Conservation (phyloP, 164 flowering plant genomes). For the Vitis amurensis region DNA sequence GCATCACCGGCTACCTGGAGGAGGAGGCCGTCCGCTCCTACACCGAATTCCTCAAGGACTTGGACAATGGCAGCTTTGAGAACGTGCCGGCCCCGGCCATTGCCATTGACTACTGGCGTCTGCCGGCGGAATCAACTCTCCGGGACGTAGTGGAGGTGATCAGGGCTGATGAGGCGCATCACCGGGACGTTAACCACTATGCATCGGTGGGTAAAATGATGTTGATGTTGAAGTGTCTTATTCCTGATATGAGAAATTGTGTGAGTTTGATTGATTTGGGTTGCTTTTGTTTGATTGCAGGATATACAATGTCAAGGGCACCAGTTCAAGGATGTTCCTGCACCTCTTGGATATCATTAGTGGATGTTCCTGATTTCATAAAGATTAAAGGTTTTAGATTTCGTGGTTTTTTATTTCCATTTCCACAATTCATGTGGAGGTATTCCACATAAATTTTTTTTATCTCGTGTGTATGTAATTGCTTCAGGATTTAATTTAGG, state of each 20-base stretch:
- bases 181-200: constrained; percentile 35
- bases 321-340: constrained; percentile 28
- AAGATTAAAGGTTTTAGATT: too few relatives aligned
- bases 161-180: constrained; percentile 38
- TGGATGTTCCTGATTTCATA: too few relatives aligned
- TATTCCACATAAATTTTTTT: too few relatives aligned
- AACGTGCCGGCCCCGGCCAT: constrained; percentile 34
- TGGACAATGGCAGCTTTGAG: constrained; percentile 24
- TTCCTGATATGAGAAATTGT: not conserved
- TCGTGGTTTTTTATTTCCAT: too few relatives aligned
- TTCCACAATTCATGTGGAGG: too few relatives aligned
- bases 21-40: constrained; percentile 35
- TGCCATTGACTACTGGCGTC: constrained; percentile 35
- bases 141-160: constrained; percentile 29
- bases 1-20: constrained; percentile 30
- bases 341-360: constrained; percentile 27
- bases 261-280: not conserved
- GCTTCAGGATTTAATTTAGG: too few relatives aligned
- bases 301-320: constrained; percentile 30
- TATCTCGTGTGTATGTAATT: too few relatives aligned
- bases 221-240: not conserved
- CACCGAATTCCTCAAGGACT: constrained; percentile 29
- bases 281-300: constrained; percentile 5
- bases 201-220: constrained; percentile 25
- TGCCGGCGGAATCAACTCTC: constrained; percentile 25